Base-by-base conservation (phyloP, 2,329 filamentous ascomycete species). In the Penicillium verrucosum region DNA sequence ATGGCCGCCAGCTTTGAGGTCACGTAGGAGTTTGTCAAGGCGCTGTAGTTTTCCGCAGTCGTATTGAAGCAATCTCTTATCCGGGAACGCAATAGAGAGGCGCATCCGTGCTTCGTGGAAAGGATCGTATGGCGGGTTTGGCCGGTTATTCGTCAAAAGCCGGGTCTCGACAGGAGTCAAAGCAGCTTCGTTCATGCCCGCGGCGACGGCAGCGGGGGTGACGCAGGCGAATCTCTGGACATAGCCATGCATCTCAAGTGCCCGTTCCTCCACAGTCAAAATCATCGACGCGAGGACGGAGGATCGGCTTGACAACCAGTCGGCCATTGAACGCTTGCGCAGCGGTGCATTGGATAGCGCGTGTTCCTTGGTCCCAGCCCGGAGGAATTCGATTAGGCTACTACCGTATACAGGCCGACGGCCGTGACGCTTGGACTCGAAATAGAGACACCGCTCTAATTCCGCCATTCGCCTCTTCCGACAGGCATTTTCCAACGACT, bases 21-120 rank as follows among this genome's bases (percentile, higher is more conserved):
- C 87, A 10, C 94, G 89, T 14, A 99, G 82, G 2, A 99, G 82
- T 59, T 87, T 87, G 68, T 95, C 94, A 16, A 99, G 82, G 18
- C 89, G 87, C 69, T 99, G 94, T 4, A 99, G 83, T 74, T 99
- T 99, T 65, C 94, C 94, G 69, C 94, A 97, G 74, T 99, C 94
- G 72, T 96, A 99, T 72, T 99, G 93, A 0, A 99, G 80, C n/a
- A 99, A 84, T 36, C 94, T 85, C 71, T 92, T 96, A 73, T 99
- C 94, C 0, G 95, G 94, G 71, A 99, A 99, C 43, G 96, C 94
- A 59, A 99, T 97, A 4, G 90, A 95, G 16, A 95, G 81, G 23
- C 92, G 88, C 83, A 96, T 94, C 18, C 93, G 90, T 14, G 93
- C 86, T 74, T 96, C 91, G 65, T 99, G 94, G 82, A 94, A 97